Evolutionary conservation across 257 asterid species (phyloP).

Genomic region (Catharanthus roseus): DNA sequence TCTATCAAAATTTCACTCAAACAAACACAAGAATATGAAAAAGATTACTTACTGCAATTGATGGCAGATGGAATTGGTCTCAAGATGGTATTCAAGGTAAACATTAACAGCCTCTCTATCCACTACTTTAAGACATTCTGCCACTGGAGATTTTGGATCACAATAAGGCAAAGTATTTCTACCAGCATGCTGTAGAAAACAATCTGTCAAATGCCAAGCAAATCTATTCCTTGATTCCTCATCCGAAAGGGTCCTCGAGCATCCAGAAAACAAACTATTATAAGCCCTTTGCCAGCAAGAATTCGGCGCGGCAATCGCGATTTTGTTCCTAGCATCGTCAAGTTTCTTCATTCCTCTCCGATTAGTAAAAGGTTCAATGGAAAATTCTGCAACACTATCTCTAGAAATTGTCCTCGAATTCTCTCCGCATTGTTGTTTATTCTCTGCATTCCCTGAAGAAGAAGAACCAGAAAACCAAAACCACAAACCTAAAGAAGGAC

Average conservation of each 20-base stretch:
- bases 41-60: constrained; percentile 62
- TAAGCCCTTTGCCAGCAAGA: constrained; percentile 73
- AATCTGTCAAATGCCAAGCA: constrained; percentile 81
- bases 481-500: constrained; percentile 35
- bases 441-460: constrained; percentile 8
- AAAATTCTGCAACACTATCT: constrained; percentile 45
- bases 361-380: constrained; percentile 47
- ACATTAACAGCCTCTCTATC: constrained; percentile 40
- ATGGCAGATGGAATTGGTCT: constrained; percentile 74
- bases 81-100: constrained; percentile 60
- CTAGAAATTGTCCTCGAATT: constrained; percentile 3
- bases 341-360: constrained; percentile 41
- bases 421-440: constrained; percentile 9
- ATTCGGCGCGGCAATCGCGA: constrained; percentile 30
- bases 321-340: constrained; percentile 44
- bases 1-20: neutral
- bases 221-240: constrained; percentile 60
- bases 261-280: constrained; percentile 44
- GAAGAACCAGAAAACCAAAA: constrained; percentile 26
- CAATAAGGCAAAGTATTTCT: constrained; percentile 59
- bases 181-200: constrained; percentile 69
- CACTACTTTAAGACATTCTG: constrained; percentile 41
- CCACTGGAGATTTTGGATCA: constrained; percentile 35
- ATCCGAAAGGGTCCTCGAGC: constrained; percentile 55
- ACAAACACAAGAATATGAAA: neutral